Base-by-base conservation (phyloP, 192 early-diverging fungal species). In the Linderina pennispora region DNA sequence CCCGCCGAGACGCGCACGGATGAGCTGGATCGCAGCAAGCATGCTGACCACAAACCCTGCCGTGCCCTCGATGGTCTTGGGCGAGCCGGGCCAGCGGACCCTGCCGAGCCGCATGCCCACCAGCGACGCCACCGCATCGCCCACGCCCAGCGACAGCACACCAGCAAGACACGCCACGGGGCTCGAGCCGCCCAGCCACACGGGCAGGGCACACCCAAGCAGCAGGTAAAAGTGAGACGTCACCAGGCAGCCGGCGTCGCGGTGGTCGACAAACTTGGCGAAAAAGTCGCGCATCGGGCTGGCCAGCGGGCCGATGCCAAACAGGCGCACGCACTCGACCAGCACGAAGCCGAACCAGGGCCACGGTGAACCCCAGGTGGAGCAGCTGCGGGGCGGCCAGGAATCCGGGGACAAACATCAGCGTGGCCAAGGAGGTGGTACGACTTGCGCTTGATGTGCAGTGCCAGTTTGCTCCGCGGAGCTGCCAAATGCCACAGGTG, bases 1-100 rank as follows among this genome's bases (percentile, higher is more conserved):
- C 23, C 70, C 35, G 22, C 39, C 46, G 22, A 14, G 46, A 18
- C 9, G 22, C 58, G 41, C 1, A 40, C 6, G 8, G 18, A 47
- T 53, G 11, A 11, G 8, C 14, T 21, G 2, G 23, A 20, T 42
- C 9, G 26, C 26, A 14, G 24, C 40, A 23, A 81, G 63, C n/a
- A 89, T 77, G 34, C 80, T 76, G 2, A 62, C 52, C 7, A 89
- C 62, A 80, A 92, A 97, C 1, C 84, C 90, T 0, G 76, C 39
- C 0, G 92, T 86, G n/a, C 90, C 94, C 65, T 92, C 89, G 8
- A 95, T 56, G 4, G 91, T 88, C 53, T 95, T 98, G 17, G 65
- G 49, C 0, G 81, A 82, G 8, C 76, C 77, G 7, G 75, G 76
- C 95, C 94, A 97, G 13, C 78, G 72, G 17, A 47, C 65, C 14